Conservation (phyloP, 2,329 filamentous ascomycete genomes). For the Fusarium palustre region DNA sequence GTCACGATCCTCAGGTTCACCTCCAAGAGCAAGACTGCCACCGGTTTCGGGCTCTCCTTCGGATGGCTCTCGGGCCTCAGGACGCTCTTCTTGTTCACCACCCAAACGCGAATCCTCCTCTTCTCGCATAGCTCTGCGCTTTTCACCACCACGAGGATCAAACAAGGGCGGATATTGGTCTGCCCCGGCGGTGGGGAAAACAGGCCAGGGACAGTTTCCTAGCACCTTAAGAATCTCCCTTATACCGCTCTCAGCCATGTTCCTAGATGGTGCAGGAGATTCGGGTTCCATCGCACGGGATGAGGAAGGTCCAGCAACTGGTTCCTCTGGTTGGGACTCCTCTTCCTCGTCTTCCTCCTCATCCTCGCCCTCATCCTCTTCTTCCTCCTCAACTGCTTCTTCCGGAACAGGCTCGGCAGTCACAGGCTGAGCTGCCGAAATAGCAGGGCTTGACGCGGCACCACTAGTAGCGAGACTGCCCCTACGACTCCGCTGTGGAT, state of each 20-base stretch:
- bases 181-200: constrained; percentile 20
- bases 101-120: constrained; percentile 69
- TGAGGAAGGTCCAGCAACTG: constrained; percentile 44
- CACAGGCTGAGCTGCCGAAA: constrained; percentile 69
- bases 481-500: constrained; percentile 73
- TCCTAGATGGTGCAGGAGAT: constrained; percentile 19
- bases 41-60: constrained; percentile 86
- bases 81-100: constrained; percentile 61
- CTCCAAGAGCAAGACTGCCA: constrained; percentile 86
- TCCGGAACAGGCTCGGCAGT: constrained; percentile 61
- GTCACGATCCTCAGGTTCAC: constrained; percentile 88
- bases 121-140: constrained; percentile 80
- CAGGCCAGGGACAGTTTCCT: constrained; percentile 52
- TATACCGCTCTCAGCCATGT: constrained; percentile 47
- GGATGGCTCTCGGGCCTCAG: constrained; percentile 59
- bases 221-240: constrained; percentile 55
- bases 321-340: constrained; percentile 47
- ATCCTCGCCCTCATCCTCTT: constrained; percentile 33
- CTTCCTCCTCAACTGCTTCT: constrained; percentile 55
- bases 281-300: constrained; percentile 34
- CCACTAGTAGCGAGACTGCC: constrained; percentile 85
- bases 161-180: constrained; percentile 76
- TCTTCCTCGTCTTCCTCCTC: constrained; percentile 7
- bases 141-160: constrained; percentile 83
- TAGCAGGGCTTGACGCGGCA: constrained; percentile 83